These are phyloP conservation scores for Vitis rupestris DNA, from an alignment of 164 flowering plant species.

Conservation along the genomic window DNA sequence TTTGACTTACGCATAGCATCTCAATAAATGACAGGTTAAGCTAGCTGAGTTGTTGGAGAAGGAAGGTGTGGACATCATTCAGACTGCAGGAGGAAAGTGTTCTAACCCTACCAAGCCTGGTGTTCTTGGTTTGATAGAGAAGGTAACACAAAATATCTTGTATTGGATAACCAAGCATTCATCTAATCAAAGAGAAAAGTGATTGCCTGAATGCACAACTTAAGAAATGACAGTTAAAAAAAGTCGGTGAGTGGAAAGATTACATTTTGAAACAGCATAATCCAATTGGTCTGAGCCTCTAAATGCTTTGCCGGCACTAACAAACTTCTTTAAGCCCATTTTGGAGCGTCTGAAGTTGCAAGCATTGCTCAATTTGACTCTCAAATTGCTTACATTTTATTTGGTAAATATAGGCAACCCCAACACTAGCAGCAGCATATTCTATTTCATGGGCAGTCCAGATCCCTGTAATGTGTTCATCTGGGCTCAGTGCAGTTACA, in stretches of 20 bases:
- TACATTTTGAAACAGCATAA: too few species aligned
- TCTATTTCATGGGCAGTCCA: constrained; percentile 74
- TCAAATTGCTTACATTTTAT: background rate
- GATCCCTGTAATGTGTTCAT: constrained; percentile 84
- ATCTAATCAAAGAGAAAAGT: too few species aligned
- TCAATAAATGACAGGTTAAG: constrained; percentile 47
- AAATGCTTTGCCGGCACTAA: too few species aligned
- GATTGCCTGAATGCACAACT: too few species aligned
- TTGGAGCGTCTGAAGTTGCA: too few species aligned
- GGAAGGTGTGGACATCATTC: constrained; percentile 84
- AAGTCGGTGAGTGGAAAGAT: too few species aligned
- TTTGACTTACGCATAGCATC: background rate
- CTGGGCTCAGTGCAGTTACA: constrained; percentile 82
- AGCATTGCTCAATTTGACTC: background rate
- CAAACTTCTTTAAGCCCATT: too few species aligned
- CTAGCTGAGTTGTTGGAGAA: constrained; percentile 75
- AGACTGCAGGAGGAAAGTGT: constrained; percentile 87
- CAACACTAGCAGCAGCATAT: constrained; percentile 86
- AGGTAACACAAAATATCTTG: constrained; percentile 36
- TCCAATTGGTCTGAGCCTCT: too few species aligned
- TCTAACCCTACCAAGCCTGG: constrained; percentile 73
- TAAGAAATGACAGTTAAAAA: too few species aligned
- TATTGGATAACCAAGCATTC: background rate
- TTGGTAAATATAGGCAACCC: constrained; percentile 50
- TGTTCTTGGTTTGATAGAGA: constrained; percentile 76